Percentiles rank a stretch among this genome's conserved stretches.
phyloP scores from a whole-genome alignment of 2,329 filamentous ascomycete species.

The Exophiala phaeomuriformis region DNA sequence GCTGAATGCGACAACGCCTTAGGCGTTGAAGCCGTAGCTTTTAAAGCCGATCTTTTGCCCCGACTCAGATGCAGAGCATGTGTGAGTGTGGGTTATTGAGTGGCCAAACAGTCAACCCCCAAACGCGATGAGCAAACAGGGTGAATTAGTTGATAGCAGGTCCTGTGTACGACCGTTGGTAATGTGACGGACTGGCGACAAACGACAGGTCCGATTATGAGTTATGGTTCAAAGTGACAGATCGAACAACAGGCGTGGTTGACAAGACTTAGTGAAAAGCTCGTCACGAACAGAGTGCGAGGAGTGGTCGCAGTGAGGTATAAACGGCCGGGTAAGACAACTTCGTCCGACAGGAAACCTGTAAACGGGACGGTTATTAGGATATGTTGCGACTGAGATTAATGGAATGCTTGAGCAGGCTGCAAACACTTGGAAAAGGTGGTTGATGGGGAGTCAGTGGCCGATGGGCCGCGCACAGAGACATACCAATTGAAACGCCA shows the following conservation, averaged over 20 bases:
- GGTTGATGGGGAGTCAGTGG: background rate
- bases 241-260: background rate
- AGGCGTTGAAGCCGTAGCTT: constrained; percentile 23
- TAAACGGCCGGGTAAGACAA: constrained; percentile 2
- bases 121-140: background rate
- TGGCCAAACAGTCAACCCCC: background rate
- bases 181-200: background rate
- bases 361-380: constrained; percentile 13
- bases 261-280: constrained; percentile 50
- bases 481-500: constrained; percentile 15
- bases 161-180: background rate
- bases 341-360: constrained; percentile 17
- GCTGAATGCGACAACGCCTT: constrained; percentile 17
- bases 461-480: background rate
- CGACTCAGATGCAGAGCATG: constrained; percentile 17
- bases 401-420: background rate
- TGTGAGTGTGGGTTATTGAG: constrained; percentile 1
- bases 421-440: background rate
- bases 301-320: background rate
- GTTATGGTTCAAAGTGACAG: background rate
- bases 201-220: constrained; percentile 4
- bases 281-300: constrained; percentile 30
- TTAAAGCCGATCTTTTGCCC: constrained; percentile 9
- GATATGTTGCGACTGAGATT: background rate
- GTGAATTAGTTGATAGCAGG: no score